Evolutionary conservation across 169 alveolate genomes (phyloP).

Genomic region (Miamiensis avidus): DNA sequence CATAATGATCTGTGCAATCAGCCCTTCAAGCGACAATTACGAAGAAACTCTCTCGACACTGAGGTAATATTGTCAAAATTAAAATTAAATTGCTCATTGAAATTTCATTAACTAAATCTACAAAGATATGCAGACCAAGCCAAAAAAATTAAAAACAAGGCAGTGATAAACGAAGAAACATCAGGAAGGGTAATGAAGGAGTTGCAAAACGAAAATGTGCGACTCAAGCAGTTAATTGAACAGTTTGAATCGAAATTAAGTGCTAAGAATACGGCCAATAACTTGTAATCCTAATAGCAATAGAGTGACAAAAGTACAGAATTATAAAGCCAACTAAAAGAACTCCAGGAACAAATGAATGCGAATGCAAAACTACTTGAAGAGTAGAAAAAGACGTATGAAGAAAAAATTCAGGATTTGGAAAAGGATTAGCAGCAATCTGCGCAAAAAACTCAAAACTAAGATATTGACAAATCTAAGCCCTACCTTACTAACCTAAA

Average conservation of each 20-base stretch:
- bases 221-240: slow-evolving; percentile 51
- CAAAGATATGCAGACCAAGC: slow-evolving; percentile 92
- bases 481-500: slow-evolving; percentile 81
- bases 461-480: slow-evolving; percentile 51
- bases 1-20: slow-evolving; percentile 88
- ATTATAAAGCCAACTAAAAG: slow-evolving; percentile 40
- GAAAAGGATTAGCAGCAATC: slow-evolving; percentile 43
- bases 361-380: slow-evolving; percentile 56
- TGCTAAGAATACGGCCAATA: slow-evolving; percentile 43
- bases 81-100: no score
- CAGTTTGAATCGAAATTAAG: slow-evolving; percentile 55
- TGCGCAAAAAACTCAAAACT: slow-evolving; percentile 56
- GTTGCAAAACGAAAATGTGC: slow-evolving; percentile 78
- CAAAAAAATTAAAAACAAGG: slow-evolving; percentile 88
- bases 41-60: slow-evolving; percentile 90
- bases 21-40: slow-evolving; percentile 89
- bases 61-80: slow-evolving; percentile 36
- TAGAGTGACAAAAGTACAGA: slow-evolving; percentile 20
- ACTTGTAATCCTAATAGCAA: slow-evolving; percentile 48
- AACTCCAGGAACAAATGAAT: slow-evolving; percentile 69
- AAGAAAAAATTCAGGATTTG: slow-evolving; percentile 49
- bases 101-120: no score
- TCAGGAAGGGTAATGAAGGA: slow-evolving; percentile 88
- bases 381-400: slow-evolving; percentile 66
- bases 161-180: slow-evolving; percentile 88